A percentile compares a stretch with the other conserved stretches of the same genome.
phyloP scores from a whole-genome alignment of 2,329 filamentous ascomycete genomes.

The Monosporascus sp. region DNA sequence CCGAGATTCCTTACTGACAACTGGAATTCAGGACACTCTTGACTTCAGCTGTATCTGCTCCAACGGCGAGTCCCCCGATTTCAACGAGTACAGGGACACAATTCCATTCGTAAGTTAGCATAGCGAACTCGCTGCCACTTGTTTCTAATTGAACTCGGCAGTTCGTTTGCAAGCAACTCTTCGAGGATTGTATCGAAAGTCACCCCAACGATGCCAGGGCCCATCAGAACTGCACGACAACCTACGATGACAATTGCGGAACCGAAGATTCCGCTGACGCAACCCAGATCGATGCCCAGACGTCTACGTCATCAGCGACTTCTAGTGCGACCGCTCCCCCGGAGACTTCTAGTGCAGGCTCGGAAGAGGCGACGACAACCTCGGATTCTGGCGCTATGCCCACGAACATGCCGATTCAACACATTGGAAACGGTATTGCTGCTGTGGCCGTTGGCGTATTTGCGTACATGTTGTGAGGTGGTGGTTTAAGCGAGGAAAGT shows the following conservation, averaged over 20 bases:
- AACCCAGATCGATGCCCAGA: conserved; percentile 20
- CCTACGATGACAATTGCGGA: conserved; percentile 44
- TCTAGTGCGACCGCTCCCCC: conserved; percentile 18
- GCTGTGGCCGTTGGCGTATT: conserved; percentile 46
- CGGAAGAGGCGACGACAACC: conserved; percentile 14
- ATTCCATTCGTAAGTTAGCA: conserved; percentile 29
- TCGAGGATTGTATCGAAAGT: conserved; percentile 38
- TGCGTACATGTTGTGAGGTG: conserved; percentile 44
- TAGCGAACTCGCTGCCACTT: background rate
- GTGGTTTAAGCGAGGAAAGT: background rate
- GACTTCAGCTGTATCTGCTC: conserved; percentile 44
- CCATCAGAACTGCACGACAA: conserved; percentile 43
- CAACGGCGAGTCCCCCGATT: conserved; percentile 43
- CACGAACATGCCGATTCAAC: conserved; percentile 19
- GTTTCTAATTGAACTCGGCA: conserved; percentile 13
- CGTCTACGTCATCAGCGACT: conserved; percentile 22
- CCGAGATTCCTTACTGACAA: conserved; percentile 6
- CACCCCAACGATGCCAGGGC: conserved; percentile 35
- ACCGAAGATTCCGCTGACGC: conserved; percentile 33
- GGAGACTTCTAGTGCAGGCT: conserved; percentile 12
- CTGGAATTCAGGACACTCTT: conserved; percentile 32
- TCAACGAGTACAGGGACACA: conserved; percentile 49
- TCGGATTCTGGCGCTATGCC: conserved; percentile 19
- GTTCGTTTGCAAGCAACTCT: conserved; percentile 48
- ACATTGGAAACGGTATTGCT: conserved; percentile 39